These are phyloP conservation scores for Metrosideros polymorpha DNA, from an alignment of 441 rosid genomes.

Conservation along the genomic window DNA sequence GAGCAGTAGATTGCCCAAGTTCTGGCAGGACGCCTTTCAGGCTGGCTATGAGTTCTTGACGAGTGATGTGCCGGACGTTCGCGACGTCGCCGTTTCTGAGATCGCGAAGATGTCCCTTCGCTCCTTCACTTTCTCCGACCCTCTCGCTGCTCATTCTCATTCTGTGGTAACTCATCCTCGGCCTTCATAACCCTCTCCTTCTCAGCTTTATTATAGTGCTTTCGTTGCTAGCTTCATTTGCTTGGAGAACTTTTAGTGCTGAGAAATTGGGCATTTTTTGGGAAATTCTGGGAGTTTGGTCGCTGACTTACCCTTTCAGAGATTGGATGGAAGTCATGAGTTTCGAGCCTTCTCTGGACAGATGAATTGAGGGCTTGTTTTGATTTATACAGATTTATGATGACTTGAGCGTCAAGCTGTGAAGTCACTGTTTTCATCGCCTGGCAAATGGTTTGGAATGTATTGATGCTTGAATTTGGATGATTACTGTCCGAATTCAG, in stretches of 20 bases:
- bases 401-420: not conserved
- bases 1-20: constrained; percentile 31
- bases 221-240: not conserved
- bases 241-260: not conserved
- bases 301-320: not conserved
- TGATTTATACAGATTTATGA: not conserved
- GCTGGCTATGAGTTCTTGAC: constrained; percentile 47
- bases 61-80: constrained; percentile 31
- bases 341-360: not conserved
- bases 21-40: constrained; percentile 51
- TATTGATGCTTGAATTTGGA: not conserved
- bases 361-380: not conserved
- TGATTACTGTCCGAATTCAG: not conserved
- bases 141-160: not conserved
- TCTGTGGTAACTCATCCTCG: not conserved
- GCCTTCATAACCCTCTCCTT: not conserved
- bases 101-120: constrained; percentile 46
- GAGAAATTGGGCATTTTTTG: not conserved
- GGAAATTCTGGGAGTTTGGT: not conserved
- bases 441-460: not conserved
- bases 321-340: not conserved
- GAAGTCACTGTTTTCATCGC: not conserved
- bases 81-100: constrained; percentile 40
- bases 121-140: constrained; percentile 20
- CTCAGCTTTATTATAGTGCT: not conserved